Evolutionary conservation across 1,284 basidiomycete genomes (phyloP).

Genomic region (Cutaneotrichosporon sp.): DNA sequence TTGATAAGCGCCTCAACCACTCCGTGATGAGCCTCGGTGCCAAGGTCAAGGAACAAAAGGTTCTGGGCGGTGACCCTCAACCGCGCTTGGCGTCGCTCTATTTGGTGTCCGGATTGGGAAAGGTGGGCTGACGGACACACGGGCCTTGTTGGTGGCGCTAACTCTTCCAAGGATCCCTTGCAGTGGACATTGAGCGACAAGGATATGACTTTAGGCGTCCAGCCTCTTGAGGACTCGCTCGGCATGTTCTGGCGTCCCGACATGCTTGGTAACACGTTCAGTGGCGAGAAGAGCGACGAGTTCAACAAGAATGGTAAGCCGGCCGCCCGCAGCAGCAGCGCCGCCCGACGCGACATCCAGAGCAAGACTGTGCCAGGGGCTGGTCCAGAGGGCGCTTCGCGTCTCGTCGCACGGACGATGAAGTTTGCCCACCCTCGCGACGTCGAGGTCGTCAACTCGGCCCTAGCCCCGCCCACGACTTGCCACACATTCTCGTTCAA

Average conservation of each 20-base stretch:
- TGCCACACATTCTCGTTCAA: conserved; percentile 87
- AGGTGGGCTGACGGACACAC: conserved; percentile 38
- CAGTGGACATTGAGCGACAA: conserved; percentile 88
- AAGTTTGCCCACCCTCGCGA: conserved; percentile 62
- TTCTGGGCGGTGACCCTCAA: conserved; percentile 37
- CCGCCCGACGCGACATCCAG: conserved; percentile 52
- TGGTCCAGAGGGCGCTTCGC: conserved; percentile 52
- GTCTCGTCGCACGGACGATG: conserved; percentile 83
- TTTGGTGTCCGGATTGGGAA: conserved; percentile 56
- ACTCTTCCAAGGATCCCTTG: conserved; percentile 31
- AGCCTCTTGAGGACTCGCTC: conserved; percentile 83
- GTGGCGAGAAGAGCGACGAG: conserved; percentile 58
- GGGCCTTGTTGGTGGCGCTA: conserved; percentile 1
- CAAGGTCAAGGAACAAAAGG: conserved; percentile 39
- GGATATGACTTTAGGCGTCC: conserved; percentile 76
- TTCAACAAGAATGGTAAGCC: conserved; percentile 29
- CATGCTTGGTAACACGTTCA: conserved; percentile 82
- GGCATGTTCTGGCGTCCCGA: conserved; percentile 92
- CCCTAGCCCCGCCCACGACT: conserved; percentile 83
- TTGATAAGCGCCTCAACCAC: conserved; percentile 25
- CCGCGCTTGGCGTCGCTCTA: conserved; percentile 55
- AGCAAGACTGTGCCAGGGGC: conserved; percentile 54
- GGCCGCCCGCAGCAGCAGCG: conserved; percentile 47
- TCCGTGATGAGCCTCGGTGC: conserved; percentile 24
- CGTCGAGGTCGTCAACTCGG: conserved; percentile 87